Percentiles rank a stretch among this genome's conserved stretches.
These are phyloP conservation scores for Sanghuangporus baumii DNA, from an alignment of 1,284 basidiomycete genomes.

Conservation along the genomic window DNA sequence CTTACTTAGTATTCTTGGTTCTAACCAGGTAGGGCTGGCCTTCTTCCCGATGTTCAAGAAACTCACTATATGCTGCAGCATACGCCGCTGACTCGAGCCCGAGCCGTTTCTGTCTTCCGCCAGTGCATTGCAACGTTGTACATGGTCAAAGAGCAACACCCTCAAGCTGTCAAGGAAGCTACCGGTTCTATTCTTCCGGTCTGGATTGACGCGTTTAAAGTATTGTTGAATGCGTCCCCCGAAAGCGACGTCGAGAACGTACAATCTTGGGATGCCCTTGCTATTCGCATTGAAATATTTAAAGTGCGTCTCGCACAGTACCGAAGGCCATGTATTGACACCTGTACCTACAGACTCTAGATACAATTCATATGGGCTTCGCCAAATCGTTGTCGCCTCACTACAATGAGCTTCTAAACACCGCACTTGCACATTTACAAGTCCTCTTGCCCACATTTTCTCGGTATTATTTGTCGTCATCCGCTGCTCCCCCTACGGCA, in stretches of 20 bases:
- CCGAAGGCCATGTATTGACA: neutral
- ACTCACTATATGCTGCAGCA: constrained; percentile 45
- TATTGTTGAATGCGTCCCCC: constrained; percentile 65
- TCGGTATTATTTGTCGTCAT: constrained; percentile 59
- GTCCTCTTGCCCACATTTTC: constrained; percentile 62
- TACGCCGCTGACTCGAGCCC: constrained; percentile 73
- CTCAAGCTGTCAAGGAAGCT: constrained; percentile 80
- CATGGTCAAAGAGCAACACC: constrained; percentile 93
- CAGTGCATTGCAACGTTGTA: constrained; percentile 87
- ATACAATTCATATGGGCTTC: constrained; percentile 72
- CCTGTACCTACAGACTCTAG: constrained; percentile 51
- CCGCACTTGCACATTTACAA: constrained; percentile 62
- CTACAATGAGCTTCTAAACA: constrained; percentile 54
- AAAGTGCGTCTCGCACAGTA: constrained; percentile 42
- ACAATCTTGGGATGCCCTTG: constrained; percentile 71
- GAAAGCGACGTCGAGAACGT: constrained; percentile 50
- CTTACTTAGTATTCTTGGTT: constrained; percentile 77
- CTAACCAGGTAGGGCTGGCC: constrained; percentile 50
- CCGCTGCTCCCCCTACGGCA: constrained; percentile 49
- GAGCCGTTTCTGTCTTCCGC: constrained; percentile 84
- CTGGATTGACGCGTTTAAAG: constrained; percentile 85
- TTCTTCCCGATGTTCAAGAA: neutral
- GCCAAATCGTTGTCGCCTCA: constrained; percentile 59
- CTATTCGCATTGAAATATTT: constrained; percentile 75
- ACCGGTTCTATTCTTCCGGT: constrained; percentile 75